Base-by-base conservation (phyloP, 2,329 filamentous ascomycete species). In the Hymenotorrendiella dingleyae region DNA sequence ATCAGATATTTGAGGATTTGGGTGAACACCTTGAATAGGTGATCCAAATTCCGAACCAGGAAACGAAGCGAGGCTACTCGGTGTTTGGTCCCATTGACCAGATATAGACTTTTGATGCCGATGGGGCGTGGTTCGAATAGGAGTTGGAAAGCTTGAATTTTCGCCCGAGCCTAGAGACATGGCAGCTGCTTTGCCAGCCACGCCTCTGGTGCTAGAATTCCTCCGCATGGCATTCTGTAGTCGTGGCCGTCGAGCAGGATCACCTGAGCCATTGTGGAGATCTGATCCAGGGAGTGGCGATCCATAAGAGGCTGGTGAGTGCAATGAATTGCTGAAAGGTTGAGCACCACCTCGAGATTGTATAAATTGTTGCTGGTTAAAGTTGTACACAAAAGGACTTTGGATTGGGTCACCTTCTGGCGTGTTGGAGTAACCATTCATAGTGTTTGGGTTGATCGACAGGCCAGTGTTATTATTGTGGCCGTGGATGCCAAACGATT, bases 381-480 rank as follows among this genome's bases (percentile, higher is more conserved):
- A 93, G 59, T 76, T 81, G 20, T 24, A n/a, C 30, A 86, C 76
- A 58, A 89, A 96, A 0, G 91, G 91, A 57, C 89, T 96, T 59
- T 94, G 86, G 47, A 95, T 91, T 5, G 91, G 89, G 40, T 88
- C 84, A 40, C 88, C 88, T 48, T 97, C 91, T 3, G 91, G 90
- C 2, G 90, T 95, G 62, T 86, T 87, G 16, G 91, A 95, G 65
- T 85, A 97, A 48, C 87, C 80, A 58, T 85, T 84, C 59, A 88
- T 80, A n/a, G n/a, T n/a, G 36, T 75, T 59, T 17, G 73, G 78
- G 51, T 86, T 81, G 55, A 83, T 76, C 46, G 80, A 75, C 27
- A 84, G 64, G 24, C 70, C 66, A 45, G 69, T 60, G 46, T 70
- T 73, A 38, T 67, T 72, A 45, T 83, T 80, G 45, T 84, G 67